Conservation (phyloP, 1,139 yeast genomes). For the Candida sanyaensis region DNA sequence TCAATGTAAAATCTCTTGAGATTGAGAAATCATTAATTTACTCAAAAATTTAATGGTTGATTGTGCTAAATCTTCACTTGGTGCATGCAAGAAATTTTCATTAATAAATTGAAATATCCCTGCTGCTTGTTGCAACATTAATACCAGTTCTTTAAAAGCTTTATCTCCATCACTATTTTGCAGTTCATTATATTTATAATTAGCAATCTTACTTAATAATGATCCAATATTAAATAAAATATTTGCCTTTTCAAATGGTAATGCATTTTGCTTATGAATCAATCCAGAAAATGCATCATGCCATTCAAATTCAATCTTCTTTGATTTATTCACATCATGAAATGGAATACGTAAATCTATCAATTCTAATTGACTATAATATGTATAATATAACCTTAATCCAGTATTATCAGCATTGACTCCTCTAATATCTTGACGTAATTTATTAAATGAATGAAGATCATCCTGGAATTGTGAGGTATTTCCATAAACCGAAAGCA, state of each 20-base stretch:
- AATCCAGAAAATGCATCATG: slow-evolving; percentile 61
- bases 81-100: slow-evolving; percentile 88
- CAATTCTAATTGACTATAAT: slow-evolving; percentile 82
- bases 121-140: slow-evolving; percentile 71
- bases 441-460: slow-evolving; percentile 53
- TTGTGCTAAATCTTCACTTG: slow-evolving; percentile 74
- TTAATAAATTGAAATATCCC: slow-evolving; percentile 74
- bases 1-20: slow-evolving; percentile 79
- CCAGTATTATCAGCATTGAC: slow-evolving; percentile 54
- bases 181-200: slow-evolving; percentile 41
- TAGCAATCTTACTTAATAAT: slow-evolving; percentile 49
- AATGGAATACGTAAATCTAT: slow-evolving; percentile 77
- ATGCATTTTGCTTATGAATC: slow-evolving; percentile 48
- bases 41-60: slow-evolving; percentile 67
- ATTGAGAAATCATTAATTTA: slow-evolving; percentile 77
- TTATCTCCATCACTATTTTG: slow-evolving; percentile 44
- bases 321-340: slow-evolving; percentile 50
- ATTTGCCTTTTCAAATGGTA: slow-evolving; percentile 91
- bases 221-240: slow-evolving; percentile 65
- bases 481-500: slow-evolving; percentile 65
- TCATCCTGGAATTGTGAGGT: slow-evolving; percentile 60
- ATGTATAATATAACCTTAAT: slow-evolving; percentile 58
- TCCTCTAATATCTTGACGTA: slow-evolving; percentile 65
- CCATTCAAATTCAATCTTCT: slow-evolving; percentile 74
- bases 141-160: slow-evolving; percentile 54